Percentiles rank a stretch among this genome's conserved stretches.
Conservation (phyloP, 306 rosid species). For the Quercus dentata region DNA sequence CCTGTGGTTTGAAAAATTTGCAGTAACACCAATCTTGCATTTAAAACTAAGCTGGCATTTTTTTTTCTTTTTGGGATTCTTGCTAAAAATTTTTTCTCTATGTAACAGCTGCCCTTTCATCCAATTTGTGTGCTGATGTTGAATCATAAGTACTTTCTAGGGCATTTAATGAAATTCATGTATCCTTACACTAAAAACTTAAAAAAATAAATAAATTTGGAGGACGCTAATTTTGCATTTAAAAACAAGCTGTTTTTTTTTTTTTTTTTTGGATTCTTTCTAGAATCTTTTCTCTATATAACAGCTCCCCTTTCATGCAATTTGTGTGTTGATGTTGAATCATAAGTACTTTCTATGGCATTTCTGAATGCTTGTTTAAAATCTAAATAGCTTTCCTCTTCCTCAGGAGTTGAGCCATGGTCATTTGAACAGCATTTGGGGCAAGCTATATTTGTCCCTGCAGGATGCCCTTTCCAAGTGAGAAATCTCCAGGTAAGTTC, state of each 20-base stretch:
- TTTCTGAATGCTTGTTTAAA: not conserved
- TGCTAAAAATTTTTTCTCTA: not conserved
- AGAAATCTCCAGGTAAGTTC: conserved; percentile 74
- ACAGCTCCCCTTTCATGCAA: not conserved
- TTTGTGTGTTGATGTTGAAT: not conserved
- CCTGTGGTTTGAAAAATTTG: not conserved
- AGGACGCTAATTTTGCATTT: not conserved
- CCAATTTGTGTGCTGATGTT: not conserved
- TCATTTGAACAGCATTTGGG: conserved; percentile 88
- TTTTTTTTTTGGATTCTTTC: not conserved
- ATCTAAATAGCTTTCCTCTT: conserved; percentile 17
- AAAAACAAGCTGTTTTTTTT: not conserved
- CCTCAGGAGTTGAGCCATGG: conserved; percentile 91
- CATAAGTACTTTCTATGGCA: not conserved
- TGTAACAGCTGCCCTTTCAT: not conserved
- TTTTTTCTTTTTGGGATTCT: not conserved
- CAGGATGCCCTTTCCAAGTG: conserved; percentile 96
- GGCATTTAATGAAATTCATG: not conserved
- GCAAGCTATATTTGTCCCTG: conserved; percentile 89
- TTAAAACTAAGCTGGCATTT: not conserved
- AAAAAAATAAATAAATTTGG: not conserved
- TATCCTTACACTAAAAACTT: too few species aligned
- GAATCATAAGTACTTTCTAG: not conserved
- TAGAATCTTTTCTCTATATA: not conserved
- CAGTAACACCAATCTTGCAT: not conserved